phyloP scores from a whole-genome alignment of 2,329 filamentous ascomycete species.

The Exutisphaerella laricina region DNA sequence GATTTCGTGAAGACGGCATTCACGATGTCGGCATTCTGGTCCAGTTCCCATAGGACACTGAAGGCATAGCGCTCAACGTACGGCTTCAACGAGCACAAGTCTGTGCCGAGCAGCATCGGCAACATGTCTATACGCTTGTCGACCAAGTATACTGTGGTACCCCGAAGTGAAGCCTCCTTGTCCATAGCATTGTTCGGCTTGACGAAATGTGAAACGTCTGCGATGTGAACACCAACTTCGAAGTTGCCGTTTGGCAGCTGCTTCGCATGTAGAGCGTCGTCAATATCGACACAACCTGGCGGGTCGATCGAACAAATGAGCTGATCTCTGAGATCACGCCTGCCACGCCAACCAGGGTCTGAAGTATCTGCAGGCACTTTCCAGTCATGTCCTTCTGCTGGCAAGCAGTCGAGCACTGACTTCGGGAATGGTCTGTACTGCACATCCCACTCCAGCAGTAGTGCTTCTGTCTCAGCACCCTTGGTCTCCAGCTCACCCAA shows the following conservation, averaged over 20 bases:
- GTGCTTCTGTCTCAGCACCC: constrained; percentile 92
- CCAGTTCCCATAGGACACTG: constrained; percentile 68
- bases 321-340: constrained; percentile 76
- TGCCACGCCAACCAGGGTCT: constrained; percentile 79
- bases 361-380: constrained; percentile 73
- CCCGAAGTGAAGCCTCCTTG: constrained; percentile 83
- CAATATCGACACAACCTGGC: constrained; percentile 93
- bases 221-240: constrained; percentile 96
- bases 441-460: constrained; percentile 92
- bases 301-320: constrained; percentile 97
- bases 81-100: constrained; percentile 92
- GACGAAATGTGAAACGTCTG: constrained; percentile 98
- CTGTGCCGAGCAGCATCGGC: constrained; percentile 89
- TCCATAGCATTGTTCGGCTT: constrained; percentile 98
- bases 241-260: constrained; percentile 85
- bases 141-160: constrained; percentile 94
- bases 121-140: constrained; percentile 99
- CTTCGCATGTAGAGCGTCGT: constrained; percentile 88
- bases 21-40: constrained; percentile 76
- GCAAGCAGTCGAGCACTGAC: constrained; percentile 88
- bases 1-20: constrained; percentile 90
- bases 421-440: constrained; percentile 97
- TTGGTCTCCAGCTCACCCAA: constrained; percentile 93
- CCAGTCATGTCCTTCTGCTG: constrained; percentile 88
- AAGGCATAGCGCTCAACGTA: constrained; percentile 74